These are phyloP conservation scores for Peribolospora baueri DNA, from an alignment of 768 basidiomycete genomes.

Conservation along the genomic window DNA sequence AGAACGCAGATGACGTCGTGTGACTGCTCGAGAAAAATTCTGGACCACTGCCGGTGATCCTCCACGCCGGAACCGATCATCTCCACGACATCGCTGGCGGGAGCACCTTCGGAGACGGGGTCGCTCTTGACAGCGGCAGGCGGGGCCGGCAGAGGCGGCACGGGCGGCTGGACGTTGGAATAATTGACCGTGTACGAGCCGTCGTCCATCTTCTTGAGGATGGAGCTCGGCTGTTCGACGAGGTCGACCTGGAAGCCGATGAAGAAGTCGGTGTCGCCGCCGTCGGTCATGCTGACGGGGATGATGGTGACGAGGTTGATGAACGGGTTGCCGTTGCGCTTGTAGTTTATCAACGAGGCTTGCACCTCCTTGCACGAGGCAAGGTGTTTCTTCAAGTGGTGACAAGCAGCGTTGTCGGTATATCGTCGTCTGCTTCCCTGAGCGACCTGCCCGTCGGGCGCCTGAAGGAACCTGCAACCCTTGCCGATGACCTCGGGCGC, in stretches of 20 bases:
- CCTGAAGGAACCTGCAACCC: conserved; percentile 78
- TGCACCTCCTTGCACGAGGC: conserved; percentile 66
- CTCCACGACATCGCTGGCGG: conserved; percentile 5
- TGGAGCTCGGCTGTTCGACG: conserved; percentile 57
- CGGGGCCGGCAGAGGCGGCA: not conserved
- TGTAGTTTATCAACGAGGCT: conserved; percentile 62
- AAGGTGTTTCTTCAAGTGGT: conserved; percentile 39
- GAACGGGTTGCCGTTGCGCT: conserved; percentile 60
- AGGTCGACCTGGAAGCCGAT: conserved; percentile 94
- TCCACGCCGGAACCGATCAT: conserved; percentile 11
- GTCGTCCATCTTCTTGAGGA: conserved; percentile 40
- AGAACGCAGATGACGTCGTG: conserved; percentile 69
- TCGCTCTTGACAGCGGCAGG: conserved; percentile 11
- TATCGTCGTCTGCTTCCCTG: conserved; percentile 28
- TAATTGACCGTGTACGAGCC: conserved; percentile 55
- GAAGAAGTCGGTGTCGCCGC: conserved; percentile 53
- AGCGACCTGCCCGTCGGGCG: conserved; percentile 35
- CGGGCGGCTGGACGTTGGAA: conserved; percentile 5
- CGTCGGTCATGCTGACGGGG: conserved; percentile 48
- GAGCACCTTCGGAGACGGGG: not conserved
- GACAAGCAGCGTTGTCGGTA: conserved; percentile 40
- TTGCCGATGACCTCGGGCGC: conserved; percentile 48
- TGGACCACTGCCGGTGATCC: conserved; percentile 21
- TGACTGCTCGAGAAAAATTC: conserved; percentile 22
- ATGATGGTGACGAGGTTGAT: conserved; percentile 81